phyloP scores from a whole-genome alignment of 202 grass and related monocot species.

The Setaria viridis region DNA sequence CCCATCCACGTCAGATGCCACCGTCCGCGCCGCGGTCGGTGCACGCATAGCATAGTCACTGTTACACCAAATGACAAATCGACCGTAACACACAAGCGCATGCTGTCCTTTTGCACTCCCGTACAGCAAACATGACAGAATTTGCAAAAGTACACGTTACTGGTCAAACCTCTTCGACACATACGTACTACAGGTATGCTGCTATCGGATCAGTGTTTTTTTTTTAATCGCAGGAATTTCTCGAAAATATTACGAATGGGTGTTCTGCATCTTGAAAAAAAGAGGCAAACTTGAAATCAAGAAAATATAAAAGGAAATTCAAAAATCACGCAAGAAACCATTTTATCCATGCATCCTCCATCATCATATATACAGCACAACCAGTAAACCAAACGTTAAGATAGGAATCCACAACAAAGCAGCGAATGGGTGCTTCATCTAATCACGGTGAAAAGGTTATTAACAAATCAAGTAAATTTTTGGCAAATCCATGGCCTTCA shows the following conservation, averaged over 20 bases:
- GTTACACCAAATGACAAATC: background rate
- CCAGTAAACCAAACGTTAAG: background rate
- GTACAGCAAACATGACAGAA: background rate
- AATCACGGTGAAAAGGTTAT: background rate
- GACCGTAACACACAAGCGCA: background rate
- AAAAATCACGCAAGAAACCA: background rate
- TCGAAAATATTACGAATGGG: background rate
- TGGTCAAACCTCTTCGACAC: background rate
- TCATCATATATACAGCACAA: too few species aligned
- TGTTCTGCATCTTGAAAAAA: background rate
- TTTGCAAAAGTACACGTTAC: background rate
- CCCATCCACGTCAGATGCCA: conserved; percentile 28
- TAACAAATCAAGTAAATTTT: too few species aligned
- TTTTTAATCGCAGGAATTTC: background rate
- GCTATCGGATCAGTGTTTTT: too few species aligned
- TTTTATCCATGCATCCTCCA: background rate
- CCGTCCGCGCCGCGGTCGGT: background rate
- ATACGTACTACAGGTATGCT: too few species aligned
- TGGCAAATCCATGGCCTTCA: background rate
- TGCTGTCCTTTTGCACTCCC: background rate
- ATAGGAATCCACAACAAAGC: background rate
- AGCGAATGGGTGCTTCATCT: background rate
- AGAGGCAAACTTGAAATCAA: background rate
- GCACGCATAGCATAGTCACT: background rate
- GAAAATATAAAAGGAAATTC: background rate